Base-by-base conservation (phyloP, 2,329 filamentous ascomycete species). In the Aspergillus udagawae region DNA sequence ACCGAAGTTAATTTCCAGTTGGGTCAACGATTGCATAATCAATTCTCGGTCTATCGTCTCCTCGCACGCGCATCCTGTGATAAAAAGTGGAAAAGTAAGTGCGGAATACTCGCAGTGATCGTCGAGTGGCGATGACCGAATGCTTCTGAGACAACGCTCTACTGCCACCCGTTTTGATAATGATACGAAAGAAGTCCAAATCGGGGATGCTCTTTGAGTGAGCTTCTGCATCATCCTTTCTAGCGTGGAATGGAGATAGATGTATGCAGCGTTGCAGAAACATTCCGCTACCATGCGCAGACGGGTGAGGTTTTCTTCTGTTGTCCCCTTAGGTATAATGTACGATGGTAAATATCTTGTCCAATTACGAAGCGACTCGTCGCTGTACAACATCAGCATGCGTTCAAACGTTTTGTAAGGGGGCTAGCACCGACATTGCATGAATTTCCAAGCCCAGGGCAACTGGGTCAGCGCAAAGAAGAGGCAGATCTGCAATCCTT, bases 81-180 rank as follows among this genome's bases (percentile, higher is more conserved):
- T 74, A 51, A 74, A 74, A 1, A 75, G 58, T 20, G 73, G 73
- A 53, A 74, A 75, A 3, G 72, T 73, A 1, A 75, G 67, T 1
- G 70, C 73, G 1, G 73, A 75, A 41, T 67, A 74, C 51, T 75
- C 73, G 59, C 70, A 72, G 44, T 73, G 67, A 17, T 65, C 62
- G 27, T 73, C 70, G 4, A 73, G 63, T 4, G 69, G 65, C 10
- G 65, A 64, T 0, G 61, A 59, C 44, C 61, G 58, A 4, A 75
- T 58, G 9, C 69, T 62, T 4, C 51, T 20, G 4, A 74, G 60
- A 25, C 71, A 69, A 27, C 64, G 59, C 17, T 65, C 62, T 7
- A 74, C 48, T 10, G 71, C 71, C 8, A 56, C 61, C 0, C 57
- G 29, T 61, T 73, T 74, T 1, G 70, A 59, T 5, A 60, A 58